These are phyloP conservation scores for Lodderomyces elongisporus DNA, from an alignment of 1,139 yeast species.

Conservation along the genomic window DNA sequence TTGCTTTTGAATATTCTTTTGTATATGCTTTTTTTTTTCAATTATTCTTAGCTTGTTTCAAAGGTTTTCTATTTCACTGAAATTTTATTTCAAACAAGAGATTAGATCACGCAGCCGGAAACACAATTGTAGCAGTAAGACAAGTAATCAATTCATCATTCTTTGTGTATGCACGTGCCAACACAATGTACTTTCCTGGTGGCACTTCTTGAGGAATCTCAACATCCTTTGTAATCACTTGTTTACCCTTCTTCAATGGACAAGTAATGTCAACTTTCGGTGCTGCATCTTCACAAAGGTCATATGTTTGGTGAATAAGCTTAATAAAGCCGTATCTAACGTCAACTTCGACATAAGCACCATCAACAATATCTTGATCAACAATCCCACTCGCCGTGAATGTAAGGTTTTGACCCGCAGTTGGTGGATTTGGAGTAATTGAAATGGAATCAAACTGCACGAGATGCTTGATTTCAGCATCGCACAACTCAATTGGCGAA, in stretches of 20 bases:
- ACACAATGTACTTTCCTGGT: conserved; percentile 83
- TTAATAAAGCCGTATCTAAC: conserved; percentile 90
- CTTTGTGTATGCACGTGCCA: conserved; percentile 82
- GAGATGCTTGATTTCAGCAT: conserved; percentile 55
- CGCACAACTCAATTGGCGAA: conserved; percentile 80
- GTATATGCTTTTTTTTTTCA: too few species aligned
- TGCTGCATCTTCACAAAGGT: conserved; percentile 79
- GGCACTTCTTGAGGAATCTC: conserved; percentile 92
- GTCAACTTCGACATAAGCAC: conserved; percentile 91
- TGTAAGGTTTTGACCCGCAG: conserved; percentile 72
- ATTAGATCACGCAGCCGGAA: conserved; percentile 31
- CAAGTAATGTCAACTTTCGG: conserved; percentile 81
- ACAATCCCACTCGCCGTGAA: conserved; percentile 69
- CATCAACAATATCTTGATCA: conserved; percentile 54
- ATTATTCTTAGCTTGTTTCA: too few species aligned
- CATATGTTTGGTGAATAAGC: conserved; percentile 78
- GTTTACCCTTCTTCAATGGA: conserved; percentile 69
- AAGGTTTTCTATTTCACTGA: too few species aligned
- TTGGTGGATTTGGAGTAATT: conserved; percentile 83
- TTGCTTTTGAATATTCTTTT: too few species aligned
- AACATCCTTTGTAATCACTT: conserved; percentile 62
- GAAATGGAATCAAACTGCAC: conserved; percentile 56
- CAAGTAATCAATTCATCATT: conserved; percentile 82
- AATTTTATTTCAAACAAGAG: too few species aligned
- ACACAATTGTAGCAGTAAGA: conserved; percentile 71